phyloP scores from a whole-genome alignment of 768 basidiomycete species.

The Naganishia randhawae region DNA sequence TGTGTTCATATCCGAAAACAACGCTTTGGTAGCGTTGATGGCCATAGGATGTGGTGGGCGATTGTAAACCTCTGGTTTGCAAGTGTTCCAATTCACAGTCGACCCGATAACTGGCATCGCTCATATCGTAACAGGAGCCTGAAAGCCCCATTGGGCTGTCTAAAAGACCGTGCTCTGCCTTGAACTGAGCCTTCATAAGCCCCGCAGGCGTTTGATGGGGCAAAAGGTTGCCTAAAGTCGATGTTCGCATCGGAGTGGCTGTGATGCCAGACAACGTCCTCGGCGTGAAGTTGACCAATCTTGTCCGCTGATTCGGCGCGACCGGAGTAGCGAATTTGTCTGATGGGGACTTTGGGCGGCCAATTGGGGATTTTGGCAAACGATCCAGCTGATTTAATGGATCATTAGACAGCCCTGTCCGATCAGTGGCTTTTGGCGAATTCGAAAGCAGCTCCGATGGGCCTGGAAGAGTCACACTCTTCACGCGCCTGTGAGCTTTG shows the following conservation, averaged over 20 bases:
- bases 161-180: slow-evolving; percentile 28
- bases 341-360: slow-evolving; percentile 14
- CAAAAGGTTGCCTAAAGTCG: slow-evolving; percentile 14
- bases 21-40: slow-evolving; percentile 19
- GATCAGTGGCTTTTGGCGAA: slow-evolving; percentile 16
- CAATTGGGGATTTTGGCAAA: slow-evolving; percentile 24
- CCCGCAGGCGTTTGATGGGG: slow-evolving; percentile 27
- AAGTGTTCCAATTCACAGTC: slow-evolving; percentile 29
- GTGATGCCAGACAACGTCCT: slow-evolving; percentile 7
- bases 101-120: slow-evolving; percentile 25
- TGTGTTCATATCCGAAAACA: slow-evolving; percentile 12
- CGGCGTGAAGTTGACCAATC: slow-evolving; percentile 22
- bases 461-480: slow-evolving; percentile 25
- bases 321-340: slow-evolving; percentile 23
- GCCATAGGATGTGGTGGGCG: slow-evolving; percentile 9
- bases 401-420: not conserved
- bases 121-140: slow-evolving; percentile 28
- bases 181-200: slow-evolving; percentile 24
- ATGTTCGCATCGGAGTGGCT: slow-evolving; percentile 9
- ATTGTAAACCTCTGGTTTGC: slow-evolving; percentile 14
- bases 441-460: slow-evolving; percentile 25
- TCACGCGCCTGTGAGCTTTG: slow-evolving; percentile 22
- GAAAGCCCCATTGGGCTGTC: slow-evolving; percentile 26
- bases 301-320: slow-evolving; percentile 7
- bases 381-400: slow-evolving; percentile 24